Base-by-base conservation (phyloP, 139 green algal genomes). In the Microglena sp. region DNA sequence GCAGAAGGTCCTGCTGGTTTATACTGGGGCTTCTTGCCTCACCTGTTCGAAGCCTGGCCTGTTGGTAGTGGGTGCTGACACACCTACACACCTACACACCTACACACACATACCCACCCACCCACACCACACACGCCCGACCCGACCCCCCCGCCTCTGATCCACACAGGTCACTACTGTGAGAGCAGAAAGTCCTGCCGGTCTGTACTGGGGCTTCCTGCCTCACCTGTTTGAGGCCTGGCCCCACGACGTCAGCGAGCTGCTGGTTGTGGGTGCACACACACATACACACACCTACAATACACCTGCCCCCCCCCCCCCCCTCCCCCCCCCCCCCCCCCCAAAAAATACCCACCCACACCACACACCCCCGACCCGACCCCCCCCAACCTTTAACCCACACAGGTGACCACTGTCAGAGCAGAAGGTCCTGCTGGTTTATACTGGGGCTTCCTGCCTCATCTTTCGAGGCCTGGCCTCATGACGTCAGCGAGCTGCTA, bases 191-290 rank as follows among this genome's bases (percentile, higher is more conserved):
- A 50, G 40, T 44, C 8, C 27, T 21, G 28, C 55, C 8, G 61
- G 60, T 0, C 62, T 90, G 43, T 90, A 84, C 57, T 72, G 68
- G 46, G 79, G 75, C 45, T 90, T 86, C 68, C 61, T 80, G 22
- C 69, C 86, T 1, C 83, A 83, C 75, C 69, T 82, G 45, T 62
- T 92, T 24, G 86, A 90, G 66, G 70, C 70, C 0, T 72, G 83
- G 15, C 86, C 86, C 0, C 80, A 88, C n/a, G 86, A 92, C 45
- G 73, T 85, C 4, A 71, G 67, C 1, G 86, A 90, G 65, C 65
- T 92, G 55, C 33, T 55, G 24, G 34, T 55, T 5, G 44, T 57
- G 24, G 64, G 50, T 3, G 33, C 64, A 72, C 56, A 59, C 55
- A 27, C 50, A 64, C 45, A 11, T 36, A 6, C 3, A 56, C 7